Base-by-base conservation (phyloP, 1,139 yeast genomes). In the Lodderomyces elongisporus region DNA sequence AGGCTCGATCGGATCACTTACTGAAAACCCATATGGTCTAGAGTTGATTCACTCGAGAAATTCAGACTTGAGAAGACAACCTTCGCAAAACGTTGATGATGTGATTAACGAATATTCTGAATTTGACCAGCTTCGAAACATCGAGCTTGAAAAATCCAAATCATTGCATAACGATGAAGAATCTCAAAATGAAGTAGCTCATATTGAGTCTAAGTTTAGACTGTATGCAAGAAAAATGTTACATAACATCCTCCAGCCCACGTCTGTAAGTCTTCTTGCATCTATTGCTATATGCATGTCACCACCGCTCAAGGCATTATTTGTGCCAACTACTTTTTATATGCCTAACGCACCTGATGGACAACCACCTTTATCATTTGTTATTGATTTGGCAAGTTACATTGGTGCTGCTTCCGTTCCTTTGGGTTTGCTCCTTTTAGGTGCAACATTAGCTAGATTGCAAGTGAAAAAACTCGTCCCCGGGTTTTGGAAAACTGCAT, bases 401-500 rank as follows among this genome's bases (percentile, higher is more conserved):
- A 63, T 89, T 3, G 96, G 96, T 1, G 78, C 78, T 2, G 96
- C 96, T 0, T 77, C 87, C 21, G 96, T 89, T 21, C 97, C 96
- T 1, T 62, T 85, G 41, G 96, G 96, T 2, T 66, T 89, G 39
- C 54, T 85, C 32, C 53, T 89, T 38, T 57, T 89, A 24, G 97
- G 97, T 3, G 95, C 93, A 9, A 85, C 96, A 3, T 74, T 89
- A 30, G 80, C 95, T 0, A 62, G 96, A 31, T 66, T 89, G 33
- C 65, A 73, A 40, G 60, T 87, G 17, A 69, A 66, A 12, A 54
- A 64, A 12, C 61, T 87, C 50, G 83, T 87, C 8, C 60, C 66
- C 2, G 87, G 88, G 2, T 77, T 85, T 52, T 82, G 94, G 85
- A 74, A 76, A 49, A 67, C 74, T 1, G 72, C 68, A 1, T 37